Base-by-base conservation (phyloP, 768 basidiomycete species). In the Rhodosporidiobolus sp. region DNA sequence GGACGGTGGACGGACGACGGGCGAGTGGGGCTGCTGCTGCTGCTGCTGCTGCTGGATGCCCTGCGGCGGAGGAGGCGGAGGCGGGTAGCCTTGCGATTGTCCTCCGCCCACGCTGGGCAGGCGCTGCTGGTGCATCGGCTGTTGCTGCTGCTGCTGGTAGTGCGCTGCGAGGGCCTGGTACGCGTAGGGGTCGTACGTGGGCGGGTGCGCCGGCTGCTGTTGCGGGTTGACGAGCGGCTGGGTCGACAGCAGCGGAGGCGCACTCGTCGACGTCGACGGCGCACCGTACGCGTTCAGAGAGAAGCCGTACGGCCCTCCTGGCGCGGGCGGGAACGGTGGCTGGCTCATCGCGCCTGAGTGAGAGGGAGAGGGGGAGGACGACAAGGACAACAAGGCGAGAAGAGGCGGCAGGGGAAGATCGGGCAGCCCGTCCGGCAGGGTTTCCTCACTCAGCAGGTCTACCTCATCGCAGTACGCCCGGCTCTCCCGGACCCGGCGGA, bases 171-270 rank as follows among this genome's bases (percentile, higher is more conserved):
- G 66, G 46, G 53, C 8, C 38, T 64, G 38, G 57, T 58, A 58
- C 24, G 35, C 57, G 57, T 58, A 58, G 3, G 34, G 22, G 32
- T 57, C n/a, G 50, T 17, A 11, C 4, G 6, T 52, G 24, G 5
- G n/a, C n/a, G n/a, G n/a, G n/a, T n/a, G n/a, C n/a, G n/a, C 19
- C 24, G 52, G 24, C 22, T 3, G 19, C 24, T 6, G 35, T 22
- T 12, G 55, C 56, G 22, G 49, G 24, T 14, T 34, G 24, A 16
- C 59, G 35, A 68, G 59, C 30, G 63, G 63, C 14, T 64, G 63
- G 28, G 30, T 54, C 28, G 69, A 65, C 17, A 65, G 53, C 3
- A 56, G 38, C 5, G 63, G 62, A 4, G 48, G 61, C 17, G 24
- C 12, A n/a, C 1, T 2, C 30, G 32, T 3, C 16, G 34, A 11